Evolutionary conservation across 2,329 filamentous ascomycete species (phyloP).

Genomic region (Hymenoscyphus occultus): DNA sequence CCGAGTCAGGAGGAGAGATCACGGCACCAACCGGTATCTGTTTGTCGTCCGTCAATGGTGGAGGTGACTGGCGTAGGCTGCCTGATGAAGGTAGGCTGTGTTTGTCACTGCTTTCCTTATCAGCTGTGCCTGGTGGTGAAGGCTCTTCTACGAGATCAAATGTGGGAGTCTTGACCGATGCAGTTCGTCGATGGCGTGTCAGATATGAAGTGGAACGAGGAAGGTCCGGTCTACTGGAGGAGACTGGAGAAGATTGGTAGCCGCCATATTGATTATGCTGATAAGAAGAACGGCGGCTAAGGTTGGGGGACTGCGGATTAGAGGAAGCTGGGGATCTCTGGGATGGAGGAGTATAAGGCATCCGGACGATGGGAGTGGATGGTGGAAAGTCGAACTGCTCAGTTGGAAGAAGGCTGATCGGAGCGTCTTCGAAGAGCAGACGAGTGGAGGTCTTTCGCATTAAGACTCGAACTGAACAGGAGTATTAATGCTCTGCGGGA

Average conservation of each 20-base stretch:
- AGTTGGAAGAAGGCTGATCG: not conserved
- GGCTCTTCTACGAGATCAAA: conserved; percentile 34
- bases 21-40: conserved; percentile 80
- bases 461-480: conserved; percentile 7
- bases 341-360: conserved; percentile 86
- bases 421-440: conserved; percentile 12
- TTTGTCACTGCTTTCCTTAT: conserved; percentile 29
- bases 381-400: conserved; percentile 10
- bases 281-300: conserved; percentile 58
- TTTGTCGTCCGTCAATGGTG: conserved; percentile 69
- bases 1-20: conserved; percentile 87
- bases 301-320: conserved; percentile 52
- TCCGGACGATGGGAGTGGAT: conserved; percentile 44
- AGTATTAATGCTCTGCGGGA: conserved; percentile 23
- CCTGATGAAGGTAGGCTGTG: conserved; percentile 42
- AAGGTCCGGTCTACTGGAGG: conserved; percentile 47
- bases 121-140: conserved; percentile 30
- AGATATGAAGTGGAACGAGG: conserved; percentile 66
- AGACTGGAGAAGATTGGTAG: conserved; percentile 29
- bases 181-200: conserved; percentile 59
- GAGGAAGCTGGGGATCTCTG: conserved; percentile 61
- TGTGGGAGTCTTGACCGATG: conserved; percentile 42
- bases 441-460: conserved; percentile 16
- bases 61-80: conserved; percentile 77
- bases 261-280: conserved; percentile 39